These are phyloP conservation scores for Aspergillus sparsus DNA, from an alignment of 495 filamentous ascomycete genomes.

Conservation along the genomic window DNA sequence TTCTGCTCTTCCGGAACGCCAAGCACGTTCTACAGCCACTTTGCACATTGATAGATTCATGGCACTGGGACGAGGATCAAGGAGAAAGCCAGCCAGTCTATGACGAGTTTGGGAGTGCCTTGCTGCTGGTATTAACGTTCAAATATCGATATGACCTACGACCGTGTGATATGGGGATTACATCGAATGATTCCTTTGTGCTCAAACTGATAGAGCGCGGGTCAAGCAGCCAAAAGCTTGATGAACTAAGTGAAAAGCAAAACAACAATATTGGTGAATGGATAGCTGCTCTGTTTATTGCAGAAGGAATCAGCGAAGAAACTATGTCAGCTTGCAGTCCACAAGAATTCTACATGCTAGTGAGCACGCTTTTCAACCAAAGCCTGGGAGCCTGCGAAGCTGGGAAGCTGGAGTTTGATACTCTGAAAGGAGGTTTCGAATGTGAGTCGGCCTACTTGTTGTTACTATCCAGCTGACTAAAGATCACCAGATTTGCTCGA, in stretches of 20 bases:
- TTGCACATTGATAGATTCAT: slow-evolving; percentile 81
- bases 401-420: slow-evolving; percentile 71
- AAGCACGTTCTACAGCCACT: slow-evolving; percentile 77
- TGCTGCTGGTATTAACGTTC: slow-evolving; percentile 80
- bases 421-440: slow-evolving; percentile 84
- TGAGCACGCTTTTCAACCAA: slow-evolving; percentile 85
- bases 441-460: slow-evolving; percentile 54
- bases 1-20: slow-evolving; percentile 81
- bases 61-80: slow-evolving; percentile 92
- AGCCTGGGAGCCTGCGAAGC: slow-evolving; percentile 74
- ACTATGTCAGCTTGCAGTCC: slow-evolving; percentile 89
- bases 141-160: slow-evolving; percentile 80
- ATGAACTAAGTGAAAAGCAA: slow-evolving; percentile 70
- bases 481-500: slow-evolving; percentile 70
- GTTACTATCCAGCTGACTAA: neutral
- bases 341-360: slow-evolving; percentile 90
- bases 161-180: slow-evolving; percentile 64
- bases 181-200: slow-evolving; percentile 68
- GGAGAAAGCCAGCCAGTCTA: slow-evolving; percentile 94
- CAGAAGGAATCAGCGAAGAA: slow-evolving; percentile 81
- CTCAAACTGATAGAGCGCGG: slow-evolving; percentile 71
- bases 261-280: slow-evolving; percentile 77
- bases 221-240: slow-evolving; percentile 59
- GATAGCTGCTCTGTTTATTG: slow-evolving; percentile 85
- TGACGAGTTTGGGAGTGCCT: slow-evolving; percentile 89